phyloP scores from a whole-genome alignment of 345 rosid species.

The Sisymbrium altissimum region DNA sequence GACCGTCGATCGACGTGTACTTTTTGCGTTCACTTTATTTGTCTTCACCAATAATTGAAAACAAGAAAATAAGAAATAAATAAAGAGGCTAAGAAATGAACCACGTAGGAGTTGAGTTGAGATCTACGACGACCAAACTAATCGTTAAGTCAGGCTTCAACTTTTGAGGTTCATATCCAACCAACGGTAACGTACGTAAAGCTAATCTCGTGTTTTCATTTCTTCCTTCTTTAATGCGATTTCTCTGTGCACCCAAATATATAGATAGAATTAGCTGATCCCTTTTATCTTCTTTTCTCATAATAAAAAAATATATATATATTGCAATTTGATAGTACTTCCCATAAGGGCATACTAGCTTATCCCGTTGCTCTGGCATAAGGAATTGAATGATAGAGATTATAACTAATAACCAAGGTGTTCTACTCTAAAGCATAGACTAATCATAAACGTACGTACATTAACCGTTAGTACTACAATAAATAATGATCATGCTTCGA shows the following conservation, averaged over 20 bases:
- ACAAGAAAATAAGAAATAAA: not conserved
- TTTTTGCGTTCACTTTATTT: conserved; percentile 29
- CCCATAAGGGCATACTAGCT: not conserved
- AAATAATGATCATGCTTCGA: not conserved
- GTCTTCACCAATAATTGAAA: conserved; percentile 10
- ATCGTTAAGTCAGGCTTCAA: conserved; percentile 13
- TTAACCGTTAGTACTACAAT: not conserved
- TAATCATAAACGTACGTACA: not conserved
- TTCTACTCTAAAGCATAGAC: conserved; percentile 1
- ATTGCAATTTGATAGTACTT: not conserved
- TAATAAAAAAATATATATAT: not conserved
- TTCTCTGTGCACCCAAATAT: not conserved
- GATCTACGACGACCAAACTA: conserved; percentile 37
- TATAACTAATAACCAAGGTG: not conserved
- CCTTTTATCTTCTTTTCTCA: not conserved
- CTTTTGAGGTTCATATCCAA: conserved; percentile 48
- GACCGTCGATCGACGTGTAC: conserved; percentile 34
- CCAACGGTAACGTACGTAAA: conserved; percentile 42
- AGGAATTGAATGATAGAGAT: not conserved
- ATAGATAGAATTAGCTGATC: no score
- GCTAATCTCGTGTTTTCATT: conserved; percentile 29
- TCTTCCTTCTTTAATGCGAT: conserved; percentile 27
- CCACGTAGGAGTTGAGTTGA: conserved; percentile 45
- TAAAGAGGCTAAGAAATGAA: conserved; percentile 41
- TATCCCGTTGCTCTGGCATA: not conserved